phyloP scores from a whole-genome alignment of 176 grass and related monocot species.

The Ensete glaucum region DNA sequence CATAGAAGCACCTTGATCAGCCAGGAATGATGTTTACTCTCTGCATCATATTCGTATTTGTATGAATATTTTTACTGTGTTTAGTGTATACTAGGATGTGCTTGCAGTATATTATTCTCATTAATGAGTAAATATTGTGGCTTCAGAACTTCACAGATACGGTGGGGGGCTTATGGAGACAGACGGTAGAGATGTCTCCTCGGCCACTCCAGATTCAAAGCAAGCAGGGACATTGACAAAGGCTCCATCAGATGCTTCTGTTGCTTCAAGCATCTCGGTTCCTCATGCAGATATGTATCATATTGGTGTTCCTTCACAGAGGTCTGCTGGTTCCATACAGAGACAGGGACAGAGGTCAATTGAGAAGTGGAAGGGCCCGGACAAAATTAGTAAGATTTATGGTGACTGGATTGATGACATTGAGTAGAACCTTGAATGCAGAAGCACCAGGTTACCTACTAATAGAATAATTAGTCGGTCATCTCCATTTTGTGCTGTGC shows the following conservation, averaged over 20 bases:
- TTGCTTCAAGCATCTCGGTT: background rate
- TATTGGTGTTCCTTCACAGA: constrained; percentile 12
- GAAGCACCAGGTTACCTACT: background rate
- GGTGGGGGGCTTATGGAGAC: constrained; percentile 63
- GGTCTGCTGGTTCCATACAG: background rate
- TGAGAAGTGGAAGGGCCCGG: constrained; percentile 94
- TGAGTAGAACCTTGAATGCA: constrained; percentile 35
- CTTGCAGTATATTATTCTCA: background rate
- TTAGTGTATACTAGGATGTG: background rate
- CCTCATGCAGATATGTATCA: constrained; percentile 17
- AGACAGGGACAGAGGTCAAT: constrained; percentile 57
- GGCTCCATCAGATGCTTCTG: constrained; percentile 1
- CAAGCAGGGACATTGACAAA: constrained; percentile 4
- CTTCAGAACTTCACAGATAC: constrained; percentile 86
- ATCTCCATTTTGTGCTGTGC: no score
- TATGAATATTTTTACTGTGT: background rate
- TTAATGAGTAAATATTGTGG: constrained; percentile 5
- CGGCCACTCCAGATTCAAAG: constrained; percentile 37
- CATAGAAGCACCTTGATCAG: no score
- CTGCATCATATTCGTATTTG: background rate
- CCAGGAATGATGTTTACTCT: no score
- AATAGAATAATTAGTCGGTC: background rate
- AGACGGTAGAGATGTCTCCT: constrained; percentile 42
- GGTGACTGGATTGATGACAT: constrained; percentile 48
- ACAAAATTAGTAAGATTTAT: constrained; percentile 52